Evolutionary conservation across 768 basidiomycete genomes (phyloP), one percentile per base, ranked within the genome.

Genomic region (Phlebiopsis gigantea): DNA sequence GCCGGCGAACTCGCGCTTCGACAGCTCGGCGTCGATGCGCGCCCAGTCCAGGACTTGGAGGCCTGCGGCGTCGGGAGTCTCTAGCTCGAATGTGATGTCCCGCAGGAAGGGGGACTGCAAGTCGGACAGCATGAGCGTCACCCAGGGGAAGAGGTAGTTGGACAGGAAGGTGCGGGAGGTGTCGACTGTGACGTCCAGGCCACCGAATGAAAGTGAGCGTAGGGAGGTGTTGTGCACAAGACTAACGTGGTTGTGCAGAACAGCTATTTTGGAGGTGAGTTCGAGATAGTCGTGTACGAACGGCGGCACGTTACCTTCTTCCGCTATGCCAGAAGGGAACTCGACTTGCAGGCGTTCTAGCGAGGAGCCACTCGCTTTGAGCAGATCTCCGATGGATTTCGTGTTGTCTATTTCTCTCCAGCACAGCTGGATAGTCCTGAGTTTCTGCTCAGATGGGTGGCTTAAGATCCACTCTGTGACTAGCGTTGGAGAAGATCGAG

Each of bases 401-500:
- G 62, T 62, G 54, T 62, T 60, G 42, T 65, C 64, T 34, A 67
- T 56, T 45, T 67, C 66, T 39, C 66, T 57, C 66, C 66, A 67
- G 61, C 66, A 67, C 50, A 67, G 64, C 61, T 67, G 66, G 59
- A 67, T 65, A 10, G 62, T 61, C 30, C 64, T 60, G 51, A 67
- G 62, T 25, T 30, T 62, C 58, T 62, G 59, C 48, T 65, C 64
- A 34, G 59, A 58, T 4, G 66, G 66, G 46, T 65, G 66, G 42
- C 61, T 61, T 42, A 67, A 53, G 8, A 67, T 52, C 66, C 66
- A 67, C 52, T 67, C 66, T 19, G 66, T 67, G 30, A 67, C 66
- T 24, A 67, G 58, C 9, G 66, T 67, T 19, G 66, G 66, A n/a
- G 66, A 67, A 12, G 66, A 67, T 49, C 60, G 52, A 29, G 66